Percentiles rank a stretch among this genome's conserved stretches.
phyloP scores from a whole-genome alignment of 2,329 filamentous ascomycete species.

The Exserohilum rostratum region DNA sequence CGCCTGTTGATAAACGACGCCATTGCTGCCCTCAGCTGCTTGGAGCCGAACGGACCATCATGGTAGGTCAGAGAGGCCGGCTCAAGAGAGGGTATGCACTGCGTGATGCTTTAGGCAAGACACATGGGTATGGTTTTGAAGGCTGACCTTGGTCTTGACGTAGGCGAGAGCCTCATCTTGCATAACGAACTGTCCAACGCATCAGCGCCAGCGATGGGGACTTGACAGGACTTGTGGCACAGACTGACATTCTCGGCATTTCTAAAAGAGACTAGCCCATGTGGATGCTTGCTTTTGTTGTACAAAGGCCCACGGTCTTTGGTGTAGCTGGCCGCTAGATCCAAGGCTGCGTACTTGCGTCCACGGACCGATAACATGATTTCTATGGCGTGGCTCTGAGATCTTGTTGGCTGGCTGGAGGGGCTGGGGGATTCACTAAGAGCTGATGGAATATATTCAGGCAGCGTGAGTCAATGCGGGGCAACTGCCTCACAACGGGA shows the following conservation, averaged over 20 bases:
- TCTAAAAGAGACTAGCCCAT: conserved; percentile 5
- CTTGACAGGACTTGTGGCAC: too few species aligned
- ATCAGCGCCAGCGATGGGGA: neutral
- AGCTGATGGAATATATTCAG: neutral
- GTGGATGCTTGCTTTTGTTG: neutral
- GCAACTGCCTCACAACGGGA: neutral
- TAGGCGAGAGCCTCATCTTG: neutral
- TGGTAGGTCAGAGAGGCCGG: conserved; percentile 7
- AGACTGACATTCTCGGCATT: conserved; percentile 9
- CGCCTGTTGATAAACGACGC: conserved; percentile 6
- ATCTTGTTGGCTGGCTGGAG: neutral
- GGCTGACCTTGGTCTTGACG: conserved; percentile 9
- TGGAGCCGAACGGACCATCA: conserved; percentile 9
- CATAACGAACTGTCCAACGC: conserved; percentile 3
- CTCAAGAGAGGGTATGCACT: conserved; percentile 4
- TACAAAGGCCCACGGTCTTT: conserved; percentile 7
- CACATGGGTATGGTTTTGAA: neutral
- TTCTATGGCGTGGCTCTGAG: neutral
- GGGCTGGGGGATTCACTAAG: neutral
- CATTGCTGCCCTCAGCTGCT: conserved; percentile 8
- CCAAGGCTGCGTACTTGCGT: conserved; percentile 7
- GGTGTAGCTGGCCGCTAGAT: conserved; percentile 10
- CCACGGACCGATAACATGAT: conserved; percentile 9
- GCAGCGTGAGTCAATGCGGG: conserved; percentile 6
- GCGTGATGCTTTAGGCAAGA: neutral